Base-by-base conservation (phyloP, 305 asterid genomes). In the Withania somnifera region DNA sequence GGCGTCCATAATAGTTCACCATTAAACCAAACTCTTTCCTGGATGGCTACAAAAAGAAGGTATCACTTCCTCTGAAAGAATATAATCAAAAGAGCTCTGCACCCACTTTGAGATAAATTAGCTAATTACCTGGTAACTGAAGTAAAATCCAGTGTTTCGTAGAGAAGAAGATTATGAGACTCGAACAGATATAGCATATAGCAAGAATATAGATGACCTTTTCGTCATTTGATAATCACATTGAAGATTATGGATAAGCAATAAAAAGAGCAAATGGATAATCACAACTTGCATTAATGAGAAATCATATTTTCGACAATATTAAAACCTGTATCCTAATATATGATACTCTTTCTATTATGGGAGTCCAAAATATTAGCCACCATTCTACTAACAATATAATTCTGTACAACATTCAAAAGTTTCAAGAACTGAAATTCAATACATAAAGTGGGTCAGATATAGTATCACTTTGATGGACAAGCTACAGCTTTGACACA, bases 1-100 rank as follows among this genome's bases (percentile, higher is more conserved):
- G 90, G 85, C 97, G 93, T 22, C 91, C 99, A 84, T 96, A 96
- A 86, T 94, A 96, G 86, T 89, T 93, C 90, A 96, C 97, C 98
- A 96, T 87, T 90, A 94, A 87, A 30, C 98, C 98, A 80, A 91
- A 96, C 90, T 96, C 99, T 87, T 88, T 96, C 86, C 99, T 91
- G 84, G 99, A 94, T 81, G 99, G 99, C 99, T 94, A 90, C 92
- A 89, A 88, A 87, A 67, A 73, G 60, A 52, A 67, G 51, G 78
- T 75, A 78, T 64, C 52, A 66, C 61, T 66, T 80, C 82, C 79
- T 83, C 61, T 76, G 38, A 80, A 82, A 78, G 83, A 57, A 52
- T 20, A 28, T 78, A 58, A 76, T 53, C 50, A 60, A n/a, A n/a
- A 84, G 67, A 77, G 61, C 71, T 82, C 76, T 90, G 88, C 81